phyloP scores from a whole-genome alignment of 768 basidiomycete species.

The Thelephora ganbajun region DNA sequence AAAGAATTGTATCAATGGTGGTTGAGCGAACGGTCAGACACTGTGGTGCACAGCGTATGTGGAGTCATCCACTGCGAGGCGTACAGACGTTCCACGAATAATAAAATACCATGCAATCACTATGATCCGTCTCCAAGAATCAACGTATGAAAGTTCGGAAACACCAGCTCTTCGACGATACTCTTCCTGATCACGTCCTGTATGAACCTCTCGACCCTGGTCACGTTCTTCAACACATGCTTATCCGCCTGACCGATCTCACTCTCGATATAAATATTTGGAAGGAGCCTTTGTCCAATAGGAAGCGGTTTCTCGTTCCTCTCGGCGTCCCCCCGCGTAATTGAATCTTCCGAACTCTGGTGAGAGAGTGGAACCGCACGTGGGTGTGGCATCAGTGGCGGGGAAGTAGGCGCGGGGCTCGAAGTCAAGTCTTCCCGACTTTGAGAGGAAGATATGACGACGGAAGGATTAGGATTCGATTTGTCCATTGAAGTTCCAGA shows the following conservation, averaged over 20 bases:
- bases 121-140: constrained; percentile 13
- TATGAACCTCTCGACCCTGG: constrained; percentile 88
- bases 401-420: no score
- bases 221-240: constrained; percentile 91
- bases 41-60: not conserved
- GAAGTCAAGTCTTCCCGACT: no score
- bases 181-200: constrained; percentile 93
- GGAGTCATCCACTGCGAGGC: constrained; percentile 29
- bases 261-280: constrained; percentile 83
- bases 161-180: constrained; percentile 89
- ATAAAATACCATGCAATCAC: constrained; percentile 1
- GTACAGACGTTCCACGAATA: constrained; percentile 16
- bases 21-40: no score
- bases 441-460: no score
- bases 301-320: constrained; percentile 55
- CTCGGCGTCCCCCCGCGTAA: constrained; percentile 8
- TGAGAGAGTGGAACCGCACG: no score
- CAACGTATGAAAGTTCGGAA: constrained; percentile 85
- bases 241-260: constrained; percentile 95
- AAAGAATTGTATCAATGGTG: no score
- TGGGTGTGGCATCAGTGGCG: no score
- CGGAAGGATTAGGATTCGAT: no score
- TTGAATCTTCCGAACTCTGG: no score
- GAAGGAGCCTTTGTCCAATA: constrained; percentile 71
- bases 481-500: constrained; percentile 43